These are phyloP conservation scores for Cyathus striatus DNA, from an alignment of 768 basidiomycete species.

Conservation along the genomic window DNA sequence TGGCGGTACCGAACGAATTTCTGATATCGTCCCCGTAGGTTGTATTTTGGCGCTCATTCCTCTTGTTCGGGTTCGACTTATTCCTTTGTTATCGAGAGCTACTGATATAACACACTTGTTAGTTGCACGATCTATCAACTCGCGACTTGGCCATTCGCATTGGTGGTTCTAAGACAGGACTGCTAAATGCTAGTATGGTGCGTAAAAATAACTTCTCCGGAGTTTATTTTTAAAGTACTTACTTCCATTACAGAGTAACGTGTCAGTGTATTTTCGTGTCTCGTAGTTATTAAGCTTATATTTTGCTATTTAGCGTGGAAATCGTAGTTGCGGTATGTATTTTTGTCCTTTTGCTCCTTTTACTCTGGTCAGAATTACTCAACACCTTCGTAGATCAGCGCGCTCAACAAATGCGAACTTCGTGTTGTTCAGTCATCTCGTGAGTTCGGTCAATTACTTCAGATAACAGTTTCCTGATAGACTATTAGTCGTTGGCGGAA, in stretches of 20 bases:
- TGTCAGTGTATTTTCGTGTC: constrained; percentile 34
- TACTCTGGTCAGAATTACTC: background rate
- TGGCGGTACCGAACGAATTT: background rate
- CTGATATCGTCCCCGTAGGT: constrained; percentile 29
- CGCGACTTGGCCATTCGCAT: constrained; percentile 69
- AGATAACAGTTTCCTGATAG: no score
- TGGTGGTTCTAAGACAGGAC: constrained; percentile 71
- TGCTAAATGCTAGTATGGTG: constrained; percentile 81
- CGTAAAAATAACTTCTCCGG: constrained; percentile 10
- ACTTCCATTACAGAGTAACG: constrained; percentile 47
- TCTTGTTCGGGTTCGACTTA: constrained; percentile 56
- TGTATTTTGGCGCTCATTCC: constrained; percentile 72
- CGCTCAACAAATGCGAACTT: constrained; percentile 77
- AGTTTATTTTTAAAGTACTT: background rate
- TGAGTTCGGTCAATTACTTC: no score
- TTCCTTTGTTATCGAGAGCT: background rate
- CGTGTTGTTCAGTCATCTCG: constrained; percentile 76
- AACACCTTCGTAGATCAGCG: constrained; percentile 52
- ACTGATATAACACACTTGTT: constrained; percentile 1
- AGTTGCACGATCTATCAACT: constrained; percentile 78
- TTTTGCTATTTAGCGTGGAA: constrained; percentile 36
- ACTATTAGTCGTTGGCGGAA: constrained; percentile 60
- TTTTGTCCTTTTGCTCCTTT: background rate
- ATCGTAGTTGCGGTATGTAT: constrained; percentile 67
- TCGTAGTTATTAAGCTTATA: background rate